Evolutionary conservation across 805 yeast genomes (phyloP).

Genomic region (Candida corydali): DNA sequence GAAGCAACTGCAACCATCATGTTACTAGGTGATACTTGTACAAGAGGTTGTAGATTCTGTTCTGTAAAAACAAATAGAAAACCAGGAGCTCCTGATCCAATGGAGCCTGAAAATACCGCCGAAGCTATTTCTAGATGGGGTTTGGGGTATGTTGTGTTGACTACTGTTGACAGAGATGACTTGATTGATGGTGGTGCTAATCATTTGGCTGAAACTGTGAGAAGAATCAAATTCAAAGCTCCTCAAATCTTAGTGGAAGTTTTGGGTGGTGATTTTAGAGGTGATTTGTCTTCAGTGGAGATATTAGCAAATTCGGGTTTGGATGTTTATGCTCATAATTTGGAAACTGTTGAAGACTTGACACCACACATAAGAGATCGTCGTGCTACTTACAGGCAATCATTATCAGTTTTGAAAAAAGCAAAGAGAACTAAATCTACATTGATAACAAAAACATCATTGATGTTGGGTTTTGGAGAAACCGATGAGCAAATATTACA

Average conservation of each 20-base stretch:
- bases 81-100: conserved; percentile 89
- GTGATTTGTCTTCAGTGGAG: conserved; percentile 77
- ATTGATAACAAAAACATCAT: conserved; percentile 84
- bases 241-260: conserved; percentile 92
- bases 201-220: conserved; percentile 86
- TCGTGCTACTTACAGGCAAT: conserved; percentile 91
- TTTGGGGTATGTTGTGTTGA: conserved; percentile 91
- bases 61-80: conserved; percentile 88
- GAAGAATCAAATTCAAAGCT: conserved; percentile 77
- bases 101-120: conserved; percentile 96
- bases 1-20: conserved; percentile 97
- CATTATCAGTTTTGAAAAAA: conserved; percentile 66
- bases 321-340: conserved; percentile 95
- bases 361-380: conserved; percentile 96
- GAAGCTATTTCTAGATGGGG: conserved; percentile 98
- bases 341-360: conserved; percentile 92
- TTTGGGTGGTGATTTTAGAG: conserved; percentile 91
- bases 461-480: conserved; percentile 97
- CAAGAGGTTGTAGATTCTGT: conserved; percentile 98
- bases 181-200: conserved; percentile 87
- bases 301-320: conserved; percentile 80
- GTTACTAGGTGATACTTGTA: conserved; percentile 98
- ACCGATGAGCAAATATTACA: conserved; percentile 82
- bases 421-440: conserved; percentile 78
- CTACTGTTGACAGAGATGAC: conserved; percentile 98